Base-by-base conservation (phyloP, 2,329 filamentous ascomycete genomes). In the Furcasterigmium furcatum region DNA sequence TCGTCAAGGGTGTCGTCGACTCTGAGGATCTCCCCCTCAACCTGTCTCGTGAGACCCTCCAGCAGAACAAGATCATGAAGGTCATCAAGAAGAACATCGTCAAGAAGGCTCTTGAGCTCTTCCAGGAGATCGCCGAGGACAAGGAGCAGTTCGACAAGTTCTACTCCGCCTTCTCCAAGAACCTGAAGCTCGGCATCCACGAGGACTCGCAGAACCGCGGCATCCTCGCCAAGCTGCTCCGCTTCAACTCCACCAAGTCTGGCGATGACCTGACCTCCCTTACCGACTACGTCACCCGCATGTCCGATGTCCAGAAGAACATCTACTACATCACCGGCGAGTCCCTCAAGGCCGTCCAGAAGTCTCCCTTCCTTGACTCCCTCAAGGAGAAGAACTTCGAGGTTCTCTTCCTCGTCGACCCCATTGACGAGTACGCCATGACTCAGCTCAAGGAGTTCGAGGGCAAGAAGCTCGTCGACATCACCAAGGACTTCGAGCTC, bases 41-140 rank as follows among this genome's bases (percentile, higher is more conserved):
- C 85, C 76, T 99, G 79, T 97, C 94, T 66, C 94, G 94, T 87
- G 94, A 99, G 86, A 97, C 92, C 48, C 90, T 99, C 42, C 94
- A 99, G 79, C 94, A 97, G 83, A 99, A 97, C 88, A 97, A 97
- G 91, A 99, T 99, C 82, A 97, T 97, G 94, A 97, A 97, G 88
- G 94, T 97, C 73, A 97, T 97, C 84, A 95, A 95, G 86, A 99
- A 99, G 91, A 99, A 99, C 87, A 96, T 99, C 57, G 91, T 99
- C 82, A 99, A 97, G 91, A 99, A 99, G 89, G 89, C 90, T 56
- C 90, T 99, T 57, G 94, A 99, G 82, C 90, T 99, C 71, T 99
- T 99, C 87, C 84, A 85, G 64, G 94, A 99, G 82, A 99, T 99
- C 55, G 86, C 94, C 49, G 94, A 99, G 82, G 94, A 99, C 77